Conservation (phyloP, 306 rosid species). For the Hylodesmum podocarpum region DNA sequence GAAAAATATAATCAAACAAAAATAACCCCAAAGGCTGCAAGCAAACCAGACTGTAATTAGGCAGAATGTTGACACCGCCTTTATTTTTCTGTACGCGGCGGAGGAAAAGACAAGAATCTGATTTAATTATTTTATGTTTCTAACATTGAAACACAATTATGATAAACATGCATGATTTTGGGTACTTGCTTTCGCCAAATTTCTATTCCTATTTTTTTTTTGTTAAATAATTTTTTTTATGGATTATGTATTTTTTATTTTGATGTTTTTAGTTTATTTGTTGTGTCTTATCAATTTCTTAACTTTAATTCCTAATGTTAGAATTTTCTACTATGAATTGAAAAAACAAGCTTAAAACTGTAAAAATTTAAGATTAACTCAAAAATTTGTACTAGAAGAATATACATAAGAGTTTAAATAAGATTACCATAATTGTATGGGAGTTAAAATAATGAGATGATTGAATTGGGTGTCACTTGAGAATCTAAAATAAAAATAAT, state of each 20-base stretch:
- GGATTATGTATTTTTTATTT: not conserved
- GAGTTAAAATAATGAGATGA: not conserved
- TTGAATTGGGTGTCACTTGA: not conserved
- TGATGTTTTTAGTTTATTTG: too few relatives aligned
- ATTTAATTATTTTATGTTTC: slow-evolving; percentile 6
- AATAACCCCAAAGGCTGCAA: too few relatives aligned
- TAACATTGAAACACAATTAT: not conserved
- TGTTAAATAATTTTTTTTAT: not conserved
- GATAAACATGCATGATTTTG: not conserved
- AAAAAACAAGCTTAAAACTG: too few relatives aligned
- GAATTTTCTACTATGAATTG: too few relatives aligned
- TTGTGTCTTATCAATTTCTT: too few relatives aligned
- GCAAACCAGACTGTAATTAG: not conserved
- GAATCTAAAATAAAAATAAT: too few relatives aligned
- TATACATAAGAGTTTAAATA: not conserved
- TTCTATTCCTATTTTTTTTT: not conserved
- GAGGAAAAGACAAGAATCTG: not conserved
- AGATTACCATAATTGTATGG: too few relatives aligned
- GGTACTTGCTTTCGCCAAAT: not conserved
- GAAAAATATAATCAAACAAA: too few relatives aligned
- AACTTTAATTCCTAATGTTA: too few relatives aligned
- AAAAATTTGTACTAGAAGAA: too few relatives aligned
- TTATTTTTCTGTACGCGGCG: not conserved
- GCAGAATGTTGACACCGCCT: not conserved
- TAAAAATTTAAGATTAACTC: too few relatives aligned